Evolutionary conservation across 495 filamentous ascomycete species (phyloP), one percentile per base, ranked within the genome.

Genomic region (Glonium stellatum): DNA sequence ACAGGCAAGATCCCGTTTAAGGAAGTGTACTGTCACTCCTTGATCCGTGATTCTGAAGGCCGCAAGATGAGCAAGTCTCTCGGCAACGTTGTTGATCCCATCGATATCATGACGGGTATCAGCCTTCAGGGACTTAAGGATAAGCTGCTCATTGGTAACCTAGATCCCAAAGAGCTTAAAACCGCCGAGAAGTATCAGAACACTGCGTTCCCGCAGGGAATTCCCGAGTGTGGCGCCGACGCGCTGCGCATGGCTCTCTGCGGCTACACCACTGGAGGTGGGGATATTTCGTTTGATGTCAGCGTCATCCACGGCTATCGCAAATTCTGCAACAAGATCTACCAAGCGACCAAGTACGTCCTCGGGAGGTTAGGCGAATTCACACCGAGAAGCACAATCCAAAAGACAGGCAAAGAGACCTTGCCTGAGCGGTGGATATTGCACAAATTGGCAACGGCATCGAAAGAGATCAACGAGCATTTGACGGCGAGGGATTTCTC

Each of bases 301-400:
- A 84, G 88, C 74, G 87, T 91, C 57, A 90, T 95, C 66, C 81
- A 89, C 65, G 87, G 80, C 39, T 92, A 93, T 76, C 80, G 90
- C 52, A 82, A 86, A 58, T 95, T 95, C 81, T 90, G 89, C 72
- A 95, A 95, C 79, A 95, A 95, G 79, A 88, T 95, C 64, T 95
- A 90, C 76, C 87, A 92, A 73, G 89, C 90, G 31, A 90, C 84
- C 54, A 95, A 93, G 77, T 95, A 84, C 67, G 88, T 90, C 9
- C 78, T 93, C 59, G 87, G 89, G 57, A 86, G 88, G 65, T 71
- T 95, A 19, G 84, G 81, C 8, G 84, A 85, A 68, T 93, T 89
- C 69, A 78, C 80, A 42, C 89, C 90, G 34, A 77, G 77, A 58
- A 67, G 77, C 34, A 77, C 77, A 9, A 69, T 70, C 31, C 70